Percentiles rank a stretch among this genome's conserved stretches.
Conservation (phyloP, 495 filamentous ascomycete species). For the Trichoderma reesei region DNA sequence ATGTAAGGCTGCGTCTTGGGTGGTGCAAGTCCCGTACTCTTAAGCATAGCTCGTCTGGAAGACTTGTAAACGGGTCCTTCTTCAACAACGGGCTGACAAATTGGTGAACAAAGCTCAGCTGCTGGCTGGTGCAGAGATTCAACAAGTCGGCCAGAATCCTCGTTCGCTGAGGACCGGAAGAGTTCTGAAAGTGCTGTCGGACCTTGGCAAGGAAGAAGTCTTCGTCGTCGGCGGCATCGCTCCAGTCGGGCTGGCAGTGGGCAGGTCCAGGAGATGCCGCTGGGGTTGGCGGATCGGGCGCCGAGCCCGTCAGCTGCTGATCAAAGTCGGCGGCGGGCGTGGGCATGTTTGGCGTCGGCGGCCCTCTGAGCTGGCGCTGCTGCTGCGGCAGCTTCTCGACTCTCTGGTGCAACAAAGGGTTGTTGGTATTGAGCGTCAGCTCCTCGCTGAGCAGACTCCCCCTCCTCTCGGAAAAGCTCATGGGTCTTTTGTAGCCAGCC, state of each 20-base stretch:
- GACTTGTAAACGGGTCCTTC: conserved; percentile 83
- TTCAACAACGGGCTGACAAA: conserved; percentile 87
- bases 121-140: conserved; percentile 85
- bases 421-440: conserved; percentile 33
- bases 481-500: conserved; percentile 28
- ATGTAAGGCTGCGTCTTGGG: too few species aligned
- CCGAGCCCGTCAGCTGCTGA: conserved; percentile 41
- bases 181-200: conserved; percentile 42
- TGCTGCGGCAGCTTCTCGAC: conserved; percentile 41
- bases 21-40: conserved; percentile 49
- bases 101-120: conserved; percentile 88
- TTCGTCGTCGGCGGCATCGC: conserved; percentile 39
- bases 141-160: conserved; percentile 71
- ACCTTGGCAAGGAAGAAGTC: conserved; percentile 41
- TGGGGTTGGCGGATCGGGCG: conserved; percentile 46
- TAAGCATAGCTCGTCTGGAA: conserved; percentile 88
- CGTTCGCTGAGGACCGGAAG: conserved; percentile 41
- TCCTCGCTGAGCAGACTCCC: conserved; percentile 35
- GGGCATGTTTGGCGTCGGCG: conserved; percentile 48
- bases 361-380: conserved; percentile 34
- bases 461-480: conserved; percentile 36
- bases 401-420: conserved; percentile 24
- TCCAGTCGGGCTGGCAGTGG: conserved; percentile 43
- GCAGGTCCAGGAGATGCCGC: conserved; percentile 48
- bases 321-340: conserved; percentile 48